Conservation (phyloP, 192 early-diverging fungal species). For the Backusella westeae region DNA sequence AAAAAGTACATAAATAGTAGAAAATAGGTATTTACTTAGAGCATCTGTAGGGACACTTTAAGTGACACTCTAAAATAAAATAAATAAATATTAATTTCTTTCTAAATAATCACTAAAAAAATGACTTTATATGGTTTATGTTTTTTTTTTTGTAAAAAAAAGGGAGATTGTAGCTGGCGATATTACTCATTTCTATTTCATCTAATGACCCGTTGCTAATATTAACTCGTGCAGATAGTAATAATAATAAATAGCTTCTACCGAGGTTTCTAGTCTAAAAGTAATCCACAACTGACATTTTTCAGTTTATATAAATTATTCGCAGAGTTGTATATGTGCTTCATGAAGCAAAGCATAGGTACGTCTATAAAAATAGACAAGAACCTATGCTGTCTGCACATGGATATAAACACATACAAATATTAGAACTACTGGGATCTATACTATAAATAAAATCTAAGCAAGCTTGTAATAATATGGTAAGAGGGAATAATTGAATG, state of each 20-base stretch:
- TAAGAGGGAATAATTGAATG: neutral
- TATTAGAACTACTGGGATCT: neutral
- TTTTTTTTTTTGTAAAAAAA: neutral
- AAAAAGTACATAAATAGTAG: too few species aligned
- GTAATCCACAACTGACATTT: neutral
- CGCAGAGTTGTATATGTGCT: neutral
- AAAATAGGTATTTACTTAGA: too few species aligned
- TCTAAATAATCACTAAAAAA: neutral
- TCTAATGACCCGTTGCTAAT: neutral
- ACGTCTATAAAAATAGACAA: too few species aligned
- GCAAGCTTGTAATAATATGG: neutral
- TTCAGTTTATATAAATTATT: neutral
- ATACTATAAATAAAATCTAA: neutral
- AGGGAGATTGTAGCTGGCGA: neutral
- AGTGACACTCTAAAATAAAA: neutral
- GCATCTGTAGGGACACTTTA: too few species aligned
- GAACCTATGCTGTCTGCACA: neutral
- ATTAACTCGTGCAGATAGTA: neutral
- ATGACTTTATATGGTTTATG: neutral
- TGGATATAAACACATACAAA: neutral
- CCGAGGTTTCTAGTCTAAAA: neutral
- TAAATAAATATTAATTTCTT: neutral
- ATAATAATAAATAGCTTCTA: neutral
- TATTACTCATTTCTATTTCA: neutral
- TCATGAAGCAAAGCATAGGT: too few species aligned